These are phyloP conservation scores for Magnusiomyces ingens DNA, from an alignment of 1,139 yeast species.

Conservation along the genomic window DNA sequence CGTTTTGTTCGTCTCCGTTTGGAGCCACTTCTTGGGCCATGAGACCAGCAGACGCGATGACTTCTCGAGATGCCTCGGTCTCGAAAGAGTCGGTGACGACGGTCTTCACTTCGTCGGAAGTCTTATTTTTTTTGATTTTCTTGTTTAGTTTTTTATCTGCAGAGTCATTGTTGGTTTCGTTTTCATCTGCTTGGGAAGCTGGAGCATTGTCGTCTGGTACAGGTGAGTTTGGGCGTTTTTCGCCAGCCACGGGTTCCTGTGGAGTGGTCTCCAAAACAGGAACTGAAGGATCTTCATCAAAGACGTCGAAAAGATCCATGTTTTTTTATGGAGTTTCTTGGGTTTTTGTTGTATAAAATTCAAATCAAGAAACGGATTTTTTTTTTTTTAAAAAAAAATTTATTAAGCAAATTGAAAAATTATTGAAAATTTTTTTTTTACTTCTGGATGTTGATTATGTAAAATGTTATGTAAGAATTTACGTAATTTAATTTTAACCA, in stretches of 20 bases:
- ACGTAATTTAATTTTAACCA: no score
- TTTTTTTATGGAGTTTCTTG: background rate
- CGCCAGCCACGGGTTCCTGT: background rate
- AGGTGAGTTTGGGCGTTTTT: background rate
- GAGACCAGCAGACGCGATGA: slow-evolving; percentile 70
- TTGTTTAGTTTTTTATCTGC: slow-evolving; percentile 5
- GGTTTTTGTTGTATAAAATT: no score
- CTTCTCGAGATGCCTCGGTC: slow-evolving; percentile 86
- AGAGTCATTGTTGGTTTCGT: background rate
- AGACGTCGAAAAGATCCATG: slow-evolving; percentile 17
- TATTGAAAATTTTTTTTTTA: no score
- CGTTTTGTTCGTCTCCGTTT: slow-evolving; percentile 41
- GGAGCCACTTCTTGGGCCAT: slow-evolving; percentile 36
- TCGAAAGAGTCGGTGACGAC: slow-evolving; percentile 86
- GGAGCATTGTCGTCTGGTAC: background rate
- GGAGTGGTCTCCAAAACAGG: slow-evolving; percentile 11
- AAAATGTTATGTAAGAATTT: no score
- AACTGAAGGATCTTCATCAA: slow-evolving; percentile 15
- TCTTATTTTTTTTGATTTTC: background rate
- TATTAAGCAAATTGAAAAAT: background rate
- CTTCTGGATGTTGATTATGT: no score
- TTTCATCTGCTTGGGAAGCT: background rate
- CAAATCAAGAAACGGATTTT: background rate
- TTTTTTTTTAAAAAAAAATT: background rate
- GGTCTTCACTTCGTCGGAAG: slow-evolving; percentile 35